Evolutionary conservation across 768 basidiomycete species (phyloP), one percentile per base, ranked within the genome.

Genomic region (Pleurotus eryngii): DNA sequence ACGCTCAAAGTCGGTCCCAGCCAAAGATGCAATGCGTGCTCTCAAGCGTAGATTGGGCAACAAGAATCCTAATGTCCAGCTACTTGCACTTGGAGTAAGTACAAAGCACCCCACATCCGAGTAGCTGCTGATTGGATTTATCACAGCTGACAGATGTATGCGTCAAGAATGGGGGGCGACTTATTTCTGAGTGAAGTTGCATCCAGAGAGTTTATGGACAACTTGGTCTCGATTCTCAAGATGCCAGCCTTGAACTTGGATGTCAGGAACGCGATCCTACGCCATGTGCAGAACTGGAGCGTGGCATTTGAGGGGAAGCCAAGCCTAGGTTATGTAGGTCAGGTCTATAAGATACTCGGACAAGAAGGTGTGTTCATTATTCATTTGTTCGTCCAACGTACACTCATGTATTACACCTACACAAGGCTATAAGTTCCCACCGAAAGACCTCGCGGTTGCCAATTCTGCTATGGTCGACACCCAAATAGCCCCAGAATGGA

Each of bases 161-260:
- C 65, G 82, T 98, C 70, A 99, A 99, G 86, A 99, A 99, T 65
- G 94, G 93, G 8, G 8, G 97, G 97, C 0, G 94, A 98, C 62
- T 84, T 86, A 45, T 98, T 99, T 67, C 74, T 98, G 49, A 70
- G 71, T 2, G 94, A 97, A 68, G 72, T 96, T 46, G 85, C 90
- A 4, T 92, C 92, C 4, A 81, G 92, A 56, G 95, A 98, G 67
- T 96, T 95, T 68, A 87, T 96, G 72, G 95, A 96, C 70, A 95
- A 95, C 67, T 80, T 96, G 51, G 89, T 91, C 43, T 94, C 90
- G 6, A 86, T 96, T 58, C 82, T 96, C 66, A 92, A 89, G 72
- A 79, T 89, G 14, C 86, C 89, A 3, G 72, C 72, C 5, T 72
- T 94, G 45, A 94, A 94, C 64, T 76, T 84, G 55, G 88, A 96